Percentiles rank a stretch among this genome's conserved stretches.
These are phyloP conservation scores for Vanrija humicola DNA, from an alignment of 1,284 basidiomycete species.

Conservation along the genomic window DNA sequence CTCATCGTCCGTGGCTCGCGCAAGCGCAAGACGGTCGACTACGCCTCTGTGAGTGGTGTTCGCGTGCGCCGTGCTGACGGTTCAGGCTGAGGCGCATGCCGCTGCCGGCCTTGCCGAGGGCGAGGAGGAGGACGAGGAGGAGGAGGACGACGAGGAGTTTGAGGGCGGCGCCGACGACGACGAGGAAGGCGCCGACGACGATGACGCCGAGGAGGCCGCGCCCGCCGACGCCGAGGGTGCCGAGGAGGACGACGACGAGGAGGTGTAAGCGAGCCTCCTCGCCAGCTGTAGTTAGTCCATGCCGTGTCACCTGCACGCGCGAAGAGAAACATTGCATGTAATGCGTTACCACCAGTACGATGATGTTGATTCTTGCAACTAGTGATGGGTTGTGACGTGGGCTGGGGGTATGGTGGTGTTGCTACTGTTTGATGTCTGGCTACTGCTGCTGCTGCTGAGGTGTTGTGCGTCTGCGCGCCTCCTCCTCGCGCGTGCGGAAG, in stretches of 20 bases:
- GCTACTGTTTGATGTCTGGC: conserved; percentile 3
- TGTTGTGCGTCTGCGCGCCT: conserved; percentile 52
- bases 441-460: too few relatives aligned
- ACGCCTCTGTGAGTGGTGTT: conserved; percentile 28
- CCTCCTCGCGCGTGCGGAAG: conserved; percentile 60
- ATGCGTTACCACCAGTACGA: background rate
- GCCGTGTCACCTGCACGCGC: background rate
- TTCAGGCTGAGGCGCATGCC: conserved; percentile 31
- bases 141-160: conserved; percentile 22
- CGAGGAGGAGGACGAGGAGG: conserved; percentile 19
- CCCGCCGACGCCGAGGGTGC: conserved; percentile 20
- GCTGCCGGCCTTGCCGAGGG: conserved; percentile 32
- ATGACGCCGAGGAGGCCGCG: conserved; percentile 16
- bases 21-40: conserved; percentile 31
- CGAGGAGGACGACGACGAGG: conserved; percentile 28
- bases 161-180: conserved; percentile 23
- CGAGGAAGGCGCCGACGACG: conserved; percentile 17
- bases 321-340: background rate
- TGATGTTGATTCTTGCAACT: background rate
- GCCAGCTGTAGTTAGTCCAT: background rate
- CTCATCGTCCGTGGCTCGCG: conserved; percentile 30
- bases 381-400: background rate
- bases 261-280: conserved; percentile 19
- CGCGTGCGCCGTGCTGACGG: conserved; percentile 1
- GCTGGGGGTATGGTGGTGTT: background rate